A percentile compares a stretch with the other conserved stretches of the same genome.
Evolutionary conservation across 768 basidiomycete genomes (phyloP).

Genomic region (Mycena rosella): DNA sequence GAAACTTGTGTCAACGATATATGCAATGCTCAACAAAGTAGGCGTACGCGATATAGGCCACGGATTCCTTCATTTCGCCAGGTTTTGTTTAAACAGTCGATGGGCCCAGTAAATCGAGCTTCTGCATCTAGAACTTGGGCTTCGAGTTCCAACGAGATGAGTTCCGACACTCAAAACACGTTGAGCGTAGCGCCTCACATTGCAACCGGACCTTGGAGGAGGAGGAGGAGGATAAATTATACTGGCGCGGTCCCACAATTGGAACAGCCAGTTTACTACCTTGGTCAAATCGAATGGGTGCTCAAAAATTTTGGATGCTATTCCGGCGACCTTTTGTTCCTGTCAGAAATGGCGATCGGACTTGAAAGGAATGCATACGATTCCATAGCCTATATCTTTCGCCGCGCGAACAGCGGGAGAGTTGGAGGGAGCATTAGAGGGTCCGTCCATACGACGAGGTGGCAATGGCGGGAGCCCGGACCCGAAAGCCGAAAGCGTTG

Average conservation of each 20-base stretch:
- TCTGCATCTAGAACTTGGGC: conserved; percentile 82
- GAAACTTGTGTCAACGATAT: conserved; percentile 2
- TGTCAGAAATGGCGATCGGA: background rate
- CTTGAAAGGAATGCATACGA: conserved; percentile 44
- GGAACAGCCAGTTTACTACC: too few relatives aligned
- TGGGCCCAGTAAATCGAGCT: conserved; percentile 81
- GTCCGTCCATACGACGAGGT: conserved; percentile 18
- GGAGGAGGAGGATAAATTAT: too few relatives aligned
- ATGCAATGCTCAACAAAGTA: background rate
- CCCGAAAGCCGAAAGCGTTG: background rate
- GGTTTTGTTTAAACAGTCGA: conserved; percentile 91
- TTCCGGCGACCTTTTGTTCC: conserved; percentile 74
- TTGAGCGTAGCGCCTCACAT: conserved; percentile 37
- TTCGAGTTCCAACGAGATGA: background rate
- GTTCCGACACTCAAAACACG: background rate
- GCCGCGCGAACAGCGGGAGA: conserved; percentile 47
- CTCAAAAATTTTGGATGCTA: conserved; percentile 89
- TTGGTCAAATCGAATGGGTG: conserved; percentile 95
- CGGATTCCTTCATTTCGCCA: conserved; percentile 84
- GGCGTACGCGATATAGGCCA: conserved; percentile 88
- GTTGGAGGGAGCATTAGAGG: background rate
- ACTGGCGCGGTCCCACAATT: too few relatives aligned
- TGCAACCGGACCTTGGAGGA: conserved; percentile 92
- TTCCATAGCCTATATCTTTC: conserved; percentile 64
- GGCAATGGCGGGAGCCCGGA: background rate